These are phyloP conservation scores for Ceratobasidium sp. DNA, from an alignment of 1,284 basidiomycete species.

Conservation along the genomic window DNA sequence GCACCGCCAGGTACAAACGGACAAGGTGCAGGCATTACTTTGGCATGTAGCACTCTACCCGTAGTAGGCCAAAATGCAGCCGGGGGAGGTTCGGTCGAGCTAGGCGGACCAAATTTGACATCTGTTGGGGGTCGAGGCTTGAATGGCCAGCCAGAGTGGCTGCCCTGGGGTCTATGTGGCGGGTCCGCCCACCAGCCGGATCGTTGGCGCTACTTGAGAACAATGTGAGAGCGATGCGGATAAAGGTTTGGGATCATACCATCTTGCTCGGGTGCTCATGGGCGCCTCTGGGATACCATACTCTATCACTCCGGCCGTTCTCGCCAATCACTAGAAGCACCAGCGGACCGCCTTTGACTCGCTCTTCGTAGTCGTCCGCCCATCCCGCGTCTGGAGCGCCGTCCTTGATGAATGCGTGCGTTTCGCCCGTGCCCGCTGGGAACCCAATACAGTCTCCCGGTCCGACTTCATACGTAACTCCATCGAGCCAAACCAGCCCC, in stretches of 20 bases:
- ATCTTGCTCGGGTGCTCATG: conserved; percentile 35
- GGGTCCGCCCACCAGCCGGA: conserved; percentile 14
- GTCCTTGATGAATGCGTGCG: conserved; percentile 43
- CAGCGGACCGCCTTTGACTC: conserved; percentile 40
- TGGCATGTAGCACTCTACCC: conserved; percentile 21
- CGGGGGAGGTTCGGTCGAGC: background rate
- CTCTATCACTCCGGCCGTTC: conserved; percentile 41
- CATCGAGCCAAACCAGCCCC: conserved; percentile 43
- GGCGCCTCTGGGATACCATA: conserved; percentile 41
- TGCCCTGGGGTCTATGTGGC: background rate
- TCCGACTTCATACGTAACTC: conserved; percentile 39
- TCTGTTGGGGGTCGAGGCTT: conserved; percentile 4
- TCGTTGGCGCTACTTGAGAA: conserved; percentile 14
- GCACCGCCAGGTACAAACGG: conserved; percentile 24
- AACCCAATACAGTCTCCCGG: conserved; percentile 44
- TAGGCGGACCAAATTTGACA: conserved; percentile 17
- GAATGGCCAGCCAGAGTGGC: conserved; percentile 16
- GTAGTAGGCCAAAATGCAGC: conserved; percentile 31
- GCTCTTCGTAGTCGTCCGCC: conserved; percentile 39
- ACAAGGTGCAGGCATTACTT: conserved; percentile 32
- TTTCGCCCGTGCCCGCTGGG: conserved; percentile 43
- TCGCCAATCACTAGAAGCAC: conserved; percentile 43
- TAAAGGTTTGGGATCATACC: background rate
- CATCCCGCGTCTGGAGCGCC: conserved; percentile 35
- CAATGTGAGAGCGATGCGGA: background rate